These are phyloP conservation scores for Colletotrichum sp. DNA, from an alignment of 2,329 filamentous ascomycete genomes.

Conservation along the genomic window DNA sequence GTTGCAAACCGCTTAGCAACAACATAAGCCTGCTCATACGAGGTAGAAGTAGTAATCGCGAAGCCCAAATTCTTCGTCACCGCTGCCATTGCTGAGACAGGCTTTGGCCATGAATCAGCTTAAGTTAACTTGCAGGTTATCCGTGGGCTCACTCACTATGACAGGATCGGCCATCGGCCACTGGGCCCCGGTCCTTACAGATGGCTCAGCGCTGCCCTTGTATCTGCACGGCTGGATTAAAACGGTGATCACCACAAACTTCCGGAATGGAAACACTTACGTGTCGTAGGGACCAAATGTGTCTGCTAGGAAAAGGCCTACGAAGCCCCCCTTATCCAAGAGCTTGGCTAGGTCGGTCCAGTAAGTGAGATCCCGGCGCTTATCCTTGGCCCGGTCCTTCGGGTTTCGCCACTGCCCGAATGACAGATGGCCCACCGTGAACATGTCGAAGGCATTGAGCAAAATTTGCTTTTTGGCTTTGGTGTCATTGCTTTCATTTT, in stretches of 20 bases:
- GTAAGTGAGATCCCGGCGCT: conserved; percentile 39
- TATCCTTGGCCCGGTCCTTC: conserved; percentile 1
- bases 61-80: conserved; percentile 69
- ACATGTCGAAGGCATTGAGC: conserved; percentile 9
- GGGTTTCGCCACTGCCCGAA: conserved; percentile 12
- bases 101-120: background rate
- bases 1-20: conserved; percentile 67
- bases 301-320: conserved; percentile 70
- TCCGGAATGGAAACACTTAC: conserved; percentile 38
- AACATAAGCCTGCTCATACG: conserved; percentile 66
- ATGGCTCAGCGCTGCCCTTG: conserved; percentile 61
- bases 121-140: background rate
- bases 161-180: conserved; percentile 70
- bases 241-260: background rate
- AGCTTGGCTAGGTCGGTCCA: conserved; percentile 70
- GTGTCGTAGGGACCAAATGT: conserved; percentile 61
- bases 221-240: background rate
- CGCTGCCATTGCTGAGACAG: conserved; percentile 62
- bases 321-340: conserved; percentile 66
- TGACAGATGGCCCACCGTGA: conserved; percentile 1
- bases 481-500: no score
- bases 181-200: conserved; percentile 61
- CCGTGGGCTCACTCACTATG: conserved; percentile 45
- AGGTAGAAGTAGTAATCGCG: conserved; percentile 67
- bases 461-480: background rate